Evolutionary conservation across 257 asterid species (phyloP).

Genomic region (Jaltomata sinuosa): DNA sequence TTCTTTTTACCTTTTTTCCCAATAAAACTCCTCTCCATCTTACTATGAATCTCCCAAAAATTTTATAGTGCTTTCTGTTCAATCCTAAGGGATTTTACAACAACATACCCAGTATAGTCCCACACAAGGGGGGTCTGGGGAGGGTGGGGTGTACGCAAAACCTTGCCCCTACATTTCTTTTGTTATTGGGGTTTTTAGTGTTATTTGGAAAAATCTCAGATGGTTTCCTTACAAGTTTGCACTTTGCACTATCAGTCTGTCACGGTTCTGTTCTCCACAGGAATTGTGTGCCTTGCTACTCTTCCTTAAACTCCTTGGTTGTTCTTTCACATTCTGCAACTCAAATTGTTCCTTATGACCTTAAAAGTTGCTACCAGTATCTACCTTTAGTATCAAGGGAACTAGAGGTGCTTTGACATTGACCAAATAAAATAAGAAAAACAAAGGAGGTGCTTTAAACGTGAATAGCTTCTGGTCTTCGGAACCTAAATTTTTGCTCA

Average conservation of each 20-base stretch:
- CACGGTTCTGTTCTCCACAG: neutral
- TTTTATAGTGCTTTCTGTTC: neutral
- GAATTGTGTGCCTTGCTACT: neutral
- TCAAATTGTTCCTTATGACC: neutral
- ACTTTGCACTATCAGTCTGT: neutral
- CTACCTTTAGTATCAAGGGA: neutral
- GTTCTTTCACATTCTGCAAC: neutral
- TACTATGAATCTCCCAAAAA: neutral
- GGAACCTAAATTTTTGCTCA: conserved; percentile 15
- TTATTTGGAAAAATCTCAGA: neutral
- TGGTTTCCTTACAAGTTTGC: neutral
- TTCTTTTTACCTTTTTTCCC: neutral
- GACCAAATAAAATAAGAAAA: neutral
- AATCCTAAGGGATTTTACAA: neutral
- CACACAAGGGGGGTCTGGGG: too few relatives aligned
- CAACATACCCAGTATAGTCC: neutral
- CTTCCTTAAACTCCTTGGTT: neutral
- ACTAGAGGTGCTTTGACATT: neutral
- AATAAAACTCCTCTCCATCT: neutral
- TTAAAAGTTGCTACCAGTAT: neutral
- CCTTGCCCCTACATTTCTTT: too few relatives aligned
- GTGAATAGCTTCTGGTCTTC: conserved; percentile 57
- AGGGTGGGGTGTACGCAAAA: too few relatives aligned
- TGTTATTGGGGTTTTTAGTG: neutral
- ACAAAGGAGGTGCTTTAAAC: conserved; percentile 22